A percentile compares a stretch with the other conserved stretches of the same genome.
phyloP scores from a whole-genome alignment of 352 stramenopile species.

The Phytopythium delawarense region DNA sequence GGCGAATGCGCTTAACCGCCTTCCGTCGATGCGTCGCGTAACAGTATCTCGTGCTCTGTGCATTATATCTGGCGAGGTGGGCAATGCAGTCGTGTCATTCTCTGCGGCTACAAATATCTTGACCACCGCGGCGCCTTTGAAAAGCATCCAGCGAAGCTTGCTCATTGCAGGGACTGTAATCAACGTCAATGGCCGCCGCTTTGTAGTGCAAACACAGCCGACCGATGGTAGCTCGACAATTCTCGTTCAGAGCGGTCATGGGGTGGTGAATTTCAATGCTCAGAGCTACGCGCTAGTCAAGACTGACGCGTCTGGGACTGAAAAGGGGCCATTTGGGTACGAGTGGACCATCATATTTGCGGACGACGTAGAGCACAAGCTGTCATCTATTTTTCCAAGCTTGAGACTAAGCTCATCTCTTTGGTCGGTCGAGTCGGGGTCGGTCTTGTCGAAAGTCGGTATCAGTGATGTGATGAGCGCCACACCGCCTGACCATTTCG shows the following conservation, averaged over 20 bases:
- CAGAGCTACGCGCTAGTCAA: slow-evolving; percentile 29
- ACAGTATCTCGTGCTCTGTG: slow-evolving; percentile 37
- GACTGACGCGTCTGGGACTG: slow-evolving; percentile 32
- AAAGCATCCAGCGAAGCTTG: slow-evolving; percentile 24
- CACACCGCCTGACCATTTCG: slow-evolving; percentile 32
- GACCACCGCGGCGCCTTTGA: slow-evolving; percentile 32
- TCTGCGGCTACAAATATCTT: slow-evolving; percentile 28
- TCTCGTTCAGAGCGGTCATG: slow-evolving; percentile 36
- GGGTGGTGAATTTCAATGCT: slow-evolving; percentile 20
- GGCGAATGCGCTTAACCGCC: slow-evolving; percentile 24
- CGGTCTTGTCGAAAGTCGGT: slow-evolving; percentile 12
- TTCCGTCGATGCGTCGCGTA: slow-evolving; percentile 52
- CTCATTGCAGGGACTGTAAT: slow-evolving; percentile 34
- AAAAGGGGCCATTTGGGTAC: slow-evolving; percentile 48
- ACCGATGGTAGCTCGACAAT: slow-evolving; percentile 27
- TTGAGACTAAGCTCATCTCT: slow-evolving; percentile 50
- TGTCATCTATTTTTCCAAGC: slow-evolving; percentile 25
- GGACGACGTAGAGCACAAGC: slow-evolving; percentile 22
- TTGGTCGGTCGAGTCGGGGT: slow-evolving; percentile 34
- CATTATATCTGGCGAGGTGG: slow-evolving; percentile 33
- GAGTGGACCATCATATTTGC: slow-evolving; percentile 66
- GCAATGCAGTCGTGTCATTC: slow-evolving; percentile 37
- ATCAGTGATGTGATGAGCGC: slow-evolving; percentile 27
- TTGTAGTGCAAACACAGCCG: slow-evolving; percentile 43
- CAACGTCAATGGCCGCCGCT: slow-evolving; percentile 21